Evolutionary conservation across 2,329 filamentous ascomycete species (phyloP), one percentile per base, ranked within the genome.

Genomic region (Cryphonectria parasitica): DNA sequence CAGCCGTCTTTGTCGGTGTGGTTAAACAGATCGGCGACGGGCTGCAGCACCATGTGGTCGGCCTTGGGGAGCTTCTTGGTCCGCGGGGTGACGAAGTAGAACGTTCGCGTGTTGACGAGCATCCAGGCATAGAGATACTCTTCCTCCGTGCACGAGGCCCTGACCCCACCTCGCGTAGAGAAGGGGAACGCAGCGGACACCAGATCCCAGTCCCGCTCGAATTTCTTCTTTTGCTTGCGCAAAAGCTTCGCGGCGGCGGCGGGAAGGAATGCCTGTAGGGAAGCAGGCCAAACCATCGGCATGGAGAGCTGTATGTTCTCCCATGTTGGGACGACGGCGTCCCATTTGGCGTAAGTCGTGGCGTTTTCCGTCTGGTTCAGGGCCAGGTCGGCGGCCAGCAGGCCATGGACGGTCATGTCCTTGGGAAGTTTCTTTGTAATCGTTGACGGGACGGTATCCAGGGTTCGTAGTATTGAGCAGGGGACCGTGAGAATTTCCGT

Each of bases 1-100:
- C 88, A 90, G 11, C 71, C 71, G 19, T 84, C 84, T 13, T 74
- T 74, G 54, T 84, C 80, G 6, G 81, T 77, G 75, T 87, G 86
- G 75, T 88, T 94, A 83, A 94, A 91, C 69, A 92, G 88, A 78
- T 94, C 92, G 1, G 91, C 89, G 49, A 92, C 90, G 0, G 92
- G 92, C 78, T 90, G 90, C 74, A 93, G 85, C 13, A 88, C 88
- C 83, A 93, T 88, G 75, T 88, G 88, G 75, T 92, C 91, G 74
- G 86, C 78, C 75, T 80, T 76, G 74, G 79, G 74, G 34, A 82
- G 78, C 72, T 79, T 75, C 76, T 84, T 80, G 72, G 86, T 83
- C 52, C 79, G 79, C 2, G 84, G 77, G 56, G 82, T 83, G 41
- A 82, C 79, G 78, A 87, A 87, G 79, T 90, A 90, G 75, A 90